Evolutionary conservation across 2,329 filamentous ascomycete genomes (phyloP).

Genomic region (Stemphylium vesicarium): DNA sequence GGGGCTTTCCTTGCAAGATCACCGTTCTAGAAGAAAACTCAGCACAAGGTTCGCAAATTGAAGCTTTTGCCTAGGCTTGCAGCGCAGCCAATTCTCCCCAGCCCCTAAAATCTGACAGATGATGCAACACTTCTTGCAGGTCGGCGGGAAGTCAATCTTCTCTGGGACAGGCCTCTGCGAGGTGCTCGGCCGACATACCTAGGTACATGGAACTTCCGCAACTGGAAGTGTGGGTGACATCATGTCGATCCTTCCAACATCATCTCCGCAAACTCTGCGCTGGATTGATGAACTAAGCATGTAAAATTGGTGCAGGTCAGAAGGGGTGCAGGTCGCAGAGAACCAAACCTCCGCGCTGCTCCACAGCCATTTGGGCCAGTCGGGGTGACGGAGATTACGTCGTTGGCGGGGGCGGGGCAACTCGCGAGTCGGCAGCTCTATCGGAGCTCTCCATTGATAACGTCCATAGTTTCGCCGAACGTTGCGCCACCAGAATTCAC

Average conservation of each 20-base stretch:
- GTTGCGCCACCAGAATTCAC: slow-evolving; percentile 4
- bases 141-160: no score
- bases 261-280: neutral
- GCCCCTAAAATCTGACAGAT: no score
- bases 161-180: neutral
- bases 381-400: slow-evolving; percentile 14
- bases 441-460: slow-evolving; percentile 12
- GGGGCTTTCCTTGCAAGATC: no score
- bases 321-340: neutral
- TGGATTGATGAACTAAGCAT: neutral
- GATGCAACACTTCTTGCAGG: no score
- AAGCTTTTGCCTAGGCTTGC: no score
- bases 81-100: no score
- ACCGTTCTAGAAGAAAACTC: no score
- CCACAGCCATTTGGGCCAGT: slow-evolving; percentile 10
- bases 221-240: neutral
- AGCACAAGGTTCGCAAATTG: no score
- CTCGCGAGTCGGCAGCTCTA: slow-evolving; percentile 8
- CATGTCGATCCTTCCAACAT: neutral
- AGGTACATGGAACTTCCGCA: no score
- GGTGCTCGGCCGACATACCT: neutral
- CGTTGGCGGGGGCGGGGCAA: slow-evolving; percentile 20
- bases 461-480: slow-evolving; percentile 10
- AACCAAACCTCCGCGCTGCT: neutral
- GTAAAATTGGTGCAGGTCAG: slow-evolving; percentile 11